These are phyloP conservation scores for Fusarium equiseti DNA, from an alignment of 2,329 filamentous ascomycete genomes.

Conservation along the genomic window DNA sequence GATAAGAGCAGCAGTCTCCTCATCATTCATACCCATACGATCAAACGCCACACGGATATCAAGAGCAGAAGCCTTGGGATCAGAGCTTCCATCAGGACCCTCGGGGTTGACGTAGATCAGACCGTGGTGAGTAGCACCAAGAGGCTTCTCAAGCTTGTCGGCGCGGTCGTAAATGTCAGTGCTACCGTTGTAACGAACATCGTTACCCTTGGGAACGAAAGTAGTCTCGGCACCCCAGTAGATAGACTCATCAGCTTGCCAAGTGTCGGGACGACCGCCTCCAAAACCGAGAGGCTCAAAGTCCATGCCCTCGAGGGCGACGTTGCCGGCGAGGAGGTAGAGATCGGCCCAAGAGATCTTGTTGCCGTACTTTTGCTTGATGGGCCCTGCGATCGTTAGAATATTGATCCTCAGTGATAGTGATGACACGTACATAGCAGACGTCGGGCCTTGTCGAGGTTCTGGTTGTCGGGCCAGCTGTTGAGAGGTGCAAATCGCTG, in stretches of 20 bases:
- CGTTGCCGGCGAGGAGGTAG: conserved; percentile 78
- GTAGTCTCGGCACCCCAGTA: conserved; percentile 83
- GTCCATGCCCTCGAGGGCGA: conserved; percentile 82
- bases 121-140: conserved; percentile 72
- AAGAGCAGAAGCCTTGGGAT: conserved; percentile 74
- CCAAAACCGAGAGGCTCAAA: conserved; percentile 80
- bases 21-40: conserved; percentile 86
- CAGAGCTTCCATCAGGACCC: conserved; percentile 78
- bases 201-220: conserved; percentile 75
- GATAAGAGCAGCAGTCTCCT: conserved; percentile 84
- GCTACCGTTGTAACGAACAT: conserved; percentile 73
- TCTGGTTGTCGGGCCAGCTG: conserved; percentile 83
- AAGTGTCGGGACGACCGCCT: conserved; percentile 77
- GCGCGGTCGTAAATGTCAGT: conserved; percentile 66
- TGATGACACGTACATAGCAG: conserved; percentile 66
- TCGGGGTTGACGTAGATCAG: conserved; percentile 87
- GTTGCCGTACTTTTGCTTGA: conserved; percentile 87
- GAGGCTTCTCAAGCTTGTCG: conserved; percentile 72
- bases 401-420: fast-evolving
- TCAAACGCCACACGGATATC: conserved; percentile 82
- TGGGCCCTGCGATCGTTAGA: conserved; percentile 60
- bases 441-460: conserved; percentile 83
- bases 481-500: conserved; percentile 85
- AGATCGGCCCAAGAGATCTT: conserved; percentile 87
- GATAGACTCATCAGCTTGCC: conserved; percentile 79